These are phyloP conservation scores for Chaetomium globosum DNA, from an alignment of 2,329 filamentous ascomycete species.

Conservation along the genomic window DNA sequence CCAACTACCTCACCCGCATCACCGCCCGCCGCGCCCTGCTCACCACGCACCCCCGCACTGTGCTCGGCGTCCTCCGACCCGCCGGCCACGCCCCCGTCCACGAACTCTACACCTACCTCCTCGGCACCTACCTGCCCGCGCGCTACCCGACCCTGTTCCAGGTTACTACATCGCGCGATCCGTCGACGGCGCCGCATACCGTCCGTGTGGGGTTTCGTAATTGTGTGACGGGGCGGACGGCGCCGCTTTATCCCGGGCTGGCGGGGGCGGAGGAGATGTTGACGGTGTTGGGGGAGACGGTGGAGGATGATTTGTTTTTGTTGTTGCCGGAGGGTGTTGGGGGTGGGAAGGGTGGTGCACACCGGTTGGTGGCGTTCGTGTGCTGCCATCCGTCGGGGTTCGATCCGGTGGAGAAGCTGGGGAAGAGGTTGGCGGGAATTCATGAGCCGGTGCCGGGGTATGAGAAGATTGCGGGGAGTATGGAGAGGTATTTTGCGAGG, in stretches of 20 bases:
- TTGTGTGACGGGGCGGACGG: conserved; percentile 42
- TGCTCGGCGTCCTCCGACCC: conserved; percentile 47
- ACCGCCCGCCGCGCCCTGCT: conserved; percentile 47
- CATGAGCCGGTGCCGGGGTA: conserved; percentile 58
- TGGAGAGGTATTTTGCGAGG: conserved; percentile 57
- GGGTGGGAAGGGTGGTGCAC: conserved; percentile 38
- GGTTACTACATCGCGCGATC: conserved; percentile 28
- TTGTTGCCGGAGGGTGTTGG: conserved; percentile 45
- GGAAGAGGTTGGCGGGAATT: conserved; percentile 52
- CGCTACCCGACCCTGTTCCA: conserved; percentile 55
- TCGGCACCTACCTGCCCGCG: conserved; percentile 51
- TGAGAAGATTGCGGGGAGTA: conserved; percentile 57
- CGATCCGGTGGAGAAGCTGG: conserved; percentile 54
- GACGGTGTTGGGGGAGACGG: conserved; percentile 50
- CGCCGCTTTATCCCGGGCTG: conserved; percentile 39
- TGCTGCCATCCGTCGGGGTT: conserved; percentile 59
- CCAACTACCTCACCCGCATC: conserved; percentile 52
- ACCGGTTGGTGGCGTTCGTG: conserved; percentile 52
- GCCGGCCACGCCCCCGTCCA: conserved; percentile 47
- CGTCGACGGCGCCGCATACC: neutral
- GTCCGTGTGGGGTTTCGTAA: conserved; percentile 43
- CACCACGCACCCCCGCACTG: conserved; percentile 43
- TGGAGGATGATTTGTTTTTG: conserved; percentile 58
- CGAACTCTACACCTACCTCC: conserved; percentile 54
- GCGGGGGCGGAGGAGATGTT: conserved; percentile 44